phyloP scores from a whole-genome alignment of 257 asterid species.

The Asclepias syriaca region DNA sequence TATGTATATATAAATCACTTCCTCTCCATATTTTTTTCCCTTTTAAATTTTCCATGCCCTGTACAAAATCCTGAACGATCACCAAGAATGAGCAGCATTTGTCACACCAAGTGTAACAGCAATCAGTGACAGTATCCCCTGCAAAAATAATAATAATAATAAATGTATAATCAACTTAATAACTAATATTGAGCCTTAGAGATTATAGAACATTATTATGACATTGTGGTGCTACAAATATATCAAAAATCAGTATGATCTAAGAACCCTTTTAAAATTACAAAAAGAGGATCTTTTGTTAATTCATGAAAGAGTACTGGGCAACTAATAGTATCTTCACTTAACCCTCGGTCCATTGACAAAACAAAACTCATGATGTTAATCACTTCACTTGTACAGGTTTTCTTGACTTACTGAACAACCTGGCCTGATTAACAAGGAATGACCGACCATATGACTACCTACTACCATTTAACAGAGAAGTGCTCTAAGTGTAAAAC shows the following conservation, averaged over 20 bases:
- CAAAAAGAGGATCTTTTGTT: background rate
- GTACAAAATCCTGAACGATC: slow-evolving; percentile 17
- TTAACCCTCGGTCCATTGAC: background rate
- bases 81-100: slow-evolving; percentile 57
- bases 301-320: background rate
- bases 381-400: background rate
- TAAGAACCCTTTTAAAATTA: background rate
- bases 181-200: background rate
- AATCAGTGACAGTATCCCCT: slow-evolving; percentile 69
- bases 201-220: background rate
- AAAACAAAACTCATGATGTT: background rate
- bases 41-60: background rate
- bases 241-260: background rate
- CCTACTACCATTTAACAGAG: background rate
- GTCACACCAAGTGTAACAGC: slow-evolving; percentile 79
- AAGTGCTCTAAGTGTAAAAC: background rate
- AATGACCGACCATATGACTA: background rate
- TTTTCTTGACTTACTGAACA: background rate
- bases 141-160: background rate
- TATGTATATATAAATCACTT: slow-evolving; percentile 2
- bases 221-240: background rate
- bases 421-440: background rate
- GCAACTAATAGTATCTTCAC: background rate
- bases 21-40: background rate
- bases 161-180: background rate